A percentile compares a stretch with the other conserved stretches of the same genome.
Evolutionary conservation across 1,284 basidiomycete species (phyloP).

Genomic region (Melampsora larici-populina): DNA sequence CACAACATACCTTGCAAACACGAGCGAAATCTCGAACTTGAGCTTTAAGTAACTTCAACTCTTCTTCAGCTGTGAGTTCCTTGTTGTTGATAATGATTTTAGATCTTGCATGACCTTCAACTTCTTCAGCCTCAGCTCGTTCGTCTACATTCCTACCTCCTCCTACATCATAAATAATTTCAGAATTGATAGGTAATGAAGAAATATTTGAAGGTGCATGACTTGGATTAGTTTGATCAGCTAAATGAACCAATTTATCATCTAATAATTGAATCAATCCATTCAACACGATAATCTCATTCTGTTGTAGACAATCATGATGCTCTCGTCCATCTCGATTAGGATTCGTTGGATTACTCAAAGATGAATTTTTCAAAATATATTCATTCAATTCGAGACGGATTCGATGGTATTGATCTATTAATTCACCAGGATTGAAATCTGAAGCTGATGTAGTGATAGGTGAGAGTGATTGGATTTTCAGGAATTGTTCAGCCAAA

Average conservation of each 20-base stretch:
- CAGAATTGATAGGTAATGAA: not conserved
- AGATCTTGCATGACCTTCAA: not conserved
- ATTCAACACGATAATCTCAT: constrained; percentile 35
- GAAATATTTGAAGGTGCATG: not conserved
- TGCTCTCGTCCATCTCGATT: not conserved
- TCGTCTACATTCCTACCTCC: constrained; percentile 1
- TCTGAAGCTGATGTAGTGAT: constrained; percentile 20
- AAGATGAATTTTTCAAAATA: constrained; percentile 31
- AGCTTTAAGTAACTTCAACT: constrained; percentile 74
- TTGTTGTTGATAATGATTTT: constrained; percentile 49
- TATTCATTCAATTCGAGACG: constrained; percentile 35
- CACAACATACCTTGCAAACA: constrained; percentile 69
- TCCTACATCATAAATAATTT: not conserved
- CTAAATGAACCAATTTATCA: constrained; percentile 28
- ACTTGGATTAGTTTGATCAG: not conserved
- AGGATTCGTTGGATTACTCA: not conserved
- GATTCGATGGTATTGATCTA: constrained; percentile 30
- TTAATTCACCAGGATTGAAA: constrained; percentile 6
- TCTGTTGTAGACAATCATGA: constrained; percentile 13
- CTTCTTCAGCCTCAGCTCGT: constrained; percentile 6
- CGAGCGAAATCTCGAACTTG: constrained; percentile 86
- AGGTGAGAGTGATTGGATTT: constrained; percentile 36
- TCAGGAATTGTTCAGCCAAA: constrained; percentile 34
- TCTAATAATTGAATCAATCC: constrained; percentile 38
- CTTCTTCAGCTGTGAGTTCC: constrained; percentile 64